These are phyloP conservation scores for Elaeagnus macrophylla DNA, from an alignment of 306 rosid genomes.

Conservation along the genomic window DNA sequence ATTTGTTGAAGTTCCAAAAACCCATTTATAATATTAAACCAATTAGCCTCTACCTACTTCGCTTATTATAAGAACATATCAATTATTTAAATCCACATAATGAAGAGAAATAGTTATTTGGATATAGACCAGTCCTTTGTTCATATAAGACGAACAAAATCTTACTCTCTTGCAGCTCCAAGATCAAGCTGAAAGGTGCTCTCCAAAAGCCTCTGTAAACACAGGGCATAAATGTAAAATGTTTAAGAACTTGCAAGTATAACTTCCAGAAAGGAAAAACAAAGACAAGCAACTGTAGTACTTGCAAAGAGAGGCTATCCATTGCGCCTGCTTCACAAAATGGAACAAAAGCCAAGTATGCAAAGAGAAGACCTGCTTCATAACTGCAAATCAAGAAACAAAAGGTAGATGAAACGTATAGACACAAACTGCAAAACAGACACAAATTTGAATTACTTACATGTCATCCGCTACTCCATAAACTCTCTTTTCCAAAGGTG, in stretches of 20 bases:
- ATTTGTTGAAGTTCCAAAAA: too few relatives aligned
- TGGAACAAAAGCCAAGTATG: slow-evolving; percentile 84
- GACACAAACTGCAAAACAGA: slow-evolving; percentile 8
- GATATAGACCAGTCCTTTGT: neutral
- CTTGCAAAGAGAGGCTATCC: slow-evolving; percentile 92
- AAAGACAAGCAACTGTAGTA: slow-evolving; percentile 25
- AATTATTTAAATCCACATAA: neutral
- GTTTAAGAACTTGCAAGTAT: slow-evolving; percentile 1
- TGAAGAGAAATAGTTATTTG: neutral
- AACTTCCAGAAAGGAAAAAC: slow-evolving; percentile 4
- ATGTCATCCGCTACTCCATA: slow-evolving; percentile 96
- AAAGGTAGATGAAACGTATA: slow-evolving; percentile 16
- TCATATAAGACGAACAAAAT: slow-evolving; percentile 13
- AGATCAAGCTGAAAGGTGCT: slow-evolving; percentile 82
- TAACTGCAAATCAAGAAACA: slow-evolving; percentile 46
- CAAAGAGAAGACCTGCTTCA: slow-evolving; percentile 89
- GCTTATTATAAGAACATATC: neutral
- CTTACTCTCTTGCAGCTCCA: slow-evolving; percentile 76
- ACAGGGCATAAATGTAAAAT: slow-evolving; percentile 16
- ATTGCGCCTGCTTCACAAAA: slow-evolving; percentile 75
- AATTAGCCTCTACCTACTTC: too few relatives aligned
- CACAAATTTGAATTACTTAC: slow-evolving; percentile 34
- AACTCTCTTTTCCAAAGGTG: slow-evolving; percentile 71
- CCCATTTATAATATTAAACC: too few relatives aligned
- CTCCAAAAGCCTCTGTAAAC: slow-evolving; percentile 80